phyloP scores from a whole-genome alignment of 768 basidiomycete genomes.

The Auricularia auricula-judae region DNA sequence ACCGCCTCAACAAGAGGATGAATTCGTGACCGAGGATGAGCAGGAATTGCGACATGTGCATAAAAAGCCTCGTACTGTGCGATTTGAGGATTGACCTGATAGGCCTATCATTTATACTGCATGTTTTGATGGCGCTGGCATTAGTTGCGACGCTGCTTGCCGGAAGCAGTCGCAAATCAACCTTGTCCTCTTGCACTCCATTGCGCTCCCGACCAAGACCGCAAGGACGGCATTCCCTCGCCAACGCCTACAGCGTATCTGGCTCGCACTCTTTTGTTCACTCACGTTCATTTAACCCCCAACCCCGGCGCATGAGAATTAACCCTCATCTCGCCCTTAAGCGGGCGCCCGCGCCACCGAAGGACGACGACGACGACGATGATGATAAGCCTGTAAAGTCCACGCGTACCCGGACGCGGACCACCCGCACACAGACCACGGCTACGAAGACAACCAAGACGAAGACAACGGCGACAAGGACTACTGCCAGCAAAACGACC shows the following conservation, averaged over 20 bases:
- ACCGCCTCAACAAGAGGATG: neutral
- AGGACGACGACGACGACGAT: constrained; percentile 3
- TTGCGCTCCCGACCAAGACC: neutral
- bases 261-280: neutral
- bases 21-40: neutral
- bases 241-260: neutral
- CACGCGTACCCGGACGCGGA: neutral
- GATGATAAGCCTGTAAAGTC: neutral
- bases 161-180: too few relatives aligned
- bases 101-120: neutral
- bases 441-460: neutral
- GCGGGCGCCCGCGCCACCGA: neutral
- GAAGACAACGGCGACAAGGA: neutral
- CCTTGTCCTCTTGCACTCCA: neutral
- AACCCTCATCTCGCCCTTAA: neutral
- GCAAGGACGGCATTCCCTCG: neutral
- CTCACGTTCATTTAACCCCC: neutral
- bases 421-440: neutral
- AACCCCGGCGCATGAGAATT: neutral
- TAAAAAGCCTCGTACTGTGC: neutral
- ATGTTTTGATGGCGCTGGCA: neutral
- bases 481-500: neutral
- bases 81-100: neutral
- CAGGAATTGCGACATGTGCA: neutral
- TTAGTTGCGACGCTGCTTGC: neutral